Base-by-base conservation (phyloP, 345 rosid genomes). In the Dipteronia sinensis region DNA sequence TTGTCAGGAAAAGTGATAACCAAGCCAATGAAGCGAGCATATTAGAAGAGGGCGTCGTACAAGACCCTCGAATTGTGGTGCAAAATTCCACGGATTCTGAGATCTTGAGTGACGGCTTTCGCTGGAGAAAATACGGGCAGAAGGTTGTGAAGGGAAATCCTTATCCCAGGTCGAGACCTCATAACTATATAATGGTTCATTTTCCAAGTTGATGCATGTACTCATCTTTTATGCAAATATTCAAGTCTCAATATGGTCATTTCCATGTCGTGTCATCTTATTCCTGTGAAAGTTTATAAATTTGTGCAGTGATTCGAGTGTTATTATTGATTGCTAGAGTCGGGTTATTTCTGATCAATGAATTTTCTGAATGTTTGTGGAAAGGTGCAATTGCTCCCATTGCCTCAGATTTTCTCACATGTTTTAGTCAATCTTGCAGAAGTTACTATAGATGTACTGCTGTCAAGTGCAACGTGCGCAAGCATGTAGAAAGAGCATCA, bases 81-180 rank as follows among this genome's bases (percentile, higher is more conserved):
- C 92, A 87, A 29, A 81, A 84, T n/a, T 87, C 94, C 13, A 83
- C 85, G 4, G 98, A 93, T 76, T 73, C 92, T n/a, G 98, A 94
- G 75, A 86, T 87, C 53, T 75, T 87, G 34, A 93, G 93, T 13
- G 99, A 97, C 73, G 98, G 99, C 44, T 97, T 97, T 82, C 93
- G 94, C 66, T 97, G 99, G 99, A 90, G 99, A 81, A 97, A 97
- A 75, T 97, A 97, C 15, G 99, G 99, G 75, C 98, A 94, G 82
- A 97, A 97, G 81, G 93, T 89, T 70, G 99, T 97, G 66, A 95
- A 92, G 85, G 98, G 98, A 79, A 97, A 93, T 76, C 88, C 93
- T n/a, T 89, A 89, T 87, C 99, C 99, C 25, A 93, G 97, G 97
- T 92, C 51, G 47, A 78, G 62, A 67, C 55, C 65, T 63, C 15